A percentile compares a stretch with the other conserved stretches of the same genome.
These are phyloP conservation scores for Aspergillus brasiliensis DNA, from an alignment of 2,329 filamentous ascomycete genomes.

Conservation along the genomic window DNA sequence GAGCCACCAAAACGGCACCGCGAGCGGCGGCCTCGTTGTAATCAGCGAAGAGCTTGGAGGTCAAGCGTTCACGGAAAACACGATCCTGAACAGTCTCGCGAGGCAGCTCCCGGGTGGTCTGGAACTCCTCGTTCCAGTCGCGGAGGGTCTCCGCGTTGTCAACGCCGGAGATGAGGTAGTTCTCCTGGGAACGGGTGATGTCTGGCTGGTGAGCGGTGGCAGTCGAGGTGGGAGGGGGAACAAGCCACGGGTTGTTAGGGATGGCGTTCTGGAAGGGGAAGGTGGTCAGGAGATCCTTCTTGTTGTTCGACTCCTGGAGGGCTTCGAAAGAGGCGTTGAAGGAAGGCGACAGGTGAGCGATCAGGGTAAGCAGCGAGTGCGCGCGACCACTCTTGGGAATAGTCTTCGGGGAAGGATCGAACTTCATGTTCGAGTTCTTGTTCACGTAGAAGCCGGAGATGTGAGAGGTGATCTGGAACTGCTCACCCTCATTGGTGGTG, in stretches of 20 bases:
- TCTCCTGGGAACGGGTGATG: conserved; percentile 87
- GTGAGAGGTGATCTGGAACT: conserved; percentile 89
- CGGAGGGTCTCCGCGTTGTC: conserved; percentile 93
- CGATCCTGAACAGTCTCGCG: conserved; percentile 93
- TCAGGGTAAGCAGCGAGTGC: conserved; percentile 82
- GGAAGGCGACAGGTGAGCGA: conserved; percentile 77
- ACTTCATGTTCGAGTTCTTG: conserved; percentile 92
- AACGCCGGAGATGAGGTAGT: conserved; percentile 82
- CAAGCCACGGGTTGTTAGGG: conserved; percentile 88
- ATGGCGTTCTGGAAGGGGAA: conserved; percentile 97
- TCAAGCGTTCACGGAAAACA: conserved; percentile 90
- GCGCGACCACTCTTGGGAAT: conserved; percentile 76
- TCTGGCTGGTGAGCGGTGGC: conserved; percentile 76
- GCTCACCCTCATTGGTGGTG: conserved; percentile 91
- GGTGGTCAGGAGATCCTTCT: conserved; percentile 83
- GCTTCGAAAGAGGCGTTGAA: conserved; percentile 75
- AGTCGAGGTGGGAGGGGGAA: conserved; percentile 65
- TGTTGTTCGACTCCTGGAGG: conserved; percentile 81
- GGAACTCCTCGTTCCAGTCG: conserved; percentile 99
- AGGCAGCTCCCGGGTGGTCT: conserved; percentile 91
- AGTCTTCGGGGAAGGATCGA: conserved; percentile 81
- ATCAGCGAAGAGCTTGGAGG: conserved; percentile 95
- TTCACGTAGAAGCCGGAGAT: conserved; percentile 97
- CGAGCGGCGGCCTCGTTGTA: conserved; percentile 94
- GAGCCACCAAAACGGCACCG: conserved; percentile 87